phyloP scores from a whole-genome alignment of 805 yeast species.

The Naumovozyma castellii region DNA sequence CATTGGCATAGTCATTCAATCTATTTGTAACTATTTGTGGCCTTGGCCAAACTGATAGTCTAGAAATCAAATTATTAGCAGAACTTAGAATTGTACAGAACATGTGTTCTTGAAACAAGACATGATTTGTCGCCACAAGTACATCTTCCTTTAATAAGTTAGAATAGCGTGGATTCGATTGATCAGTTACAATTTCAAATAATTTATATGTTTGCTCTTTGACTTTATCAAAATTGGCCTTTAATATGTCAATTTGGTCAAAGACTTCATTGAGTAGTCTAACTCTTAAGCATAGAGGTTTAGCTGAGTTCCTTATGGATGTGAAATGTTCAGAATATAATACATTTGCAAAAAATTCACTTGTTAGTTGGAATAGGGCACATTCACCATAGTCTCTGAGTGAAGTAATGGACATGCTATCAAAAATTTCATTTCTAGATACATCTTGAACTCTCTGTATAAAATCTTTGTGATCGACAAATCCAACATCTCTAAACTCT shows the following conservation, averaged over 20 bases:
- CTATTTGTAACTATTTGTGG: constrained; percentile 4
- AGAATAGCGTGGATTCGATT: not conserved
- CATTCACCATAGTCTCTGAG: constrained; percentile 16
- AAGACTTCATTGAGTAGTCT: constrained; percentile 16
- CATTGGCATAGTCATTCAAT: constrained; percentile 1
- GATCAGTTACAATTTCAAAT: constrained; percentile 9
- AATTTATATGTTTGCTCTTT: constrained; percentile 13
- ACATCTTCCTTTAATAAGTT: constrained; percentile 4
- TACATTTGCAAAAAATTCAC: constrained; percentile 17
- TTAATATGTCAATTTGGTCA: constrained; percentile 8
- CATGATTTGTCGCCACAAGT: constrained; percentile 7
- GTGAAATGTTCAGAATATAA: constrained; percentile 22
- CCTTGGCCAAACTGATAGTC: constrained; percentile 9
- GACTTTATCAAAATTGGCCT: constrained; percentile 10
- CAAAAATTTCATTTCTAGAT: constrained; percentile 5
- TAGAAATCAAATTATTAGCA: constrained; percentile 8
- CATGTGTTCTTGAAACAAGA: constrained; percentile 7
- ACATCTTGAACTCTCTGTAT: constrained; percentile 8
- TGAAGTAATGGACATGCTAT: constrained; percentile 8
- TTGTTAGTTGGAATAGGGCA: constrained; percentile 10
- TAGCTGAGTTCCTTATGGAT: constrained; percentile 19
- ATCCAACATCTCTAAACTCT: constrained; percentile 19
- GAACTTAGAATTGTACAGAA: constrained; percentile 8
- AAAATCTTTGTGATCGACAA: constrained; percentile 16
- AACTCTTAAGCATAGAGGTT: constrained; percentile 12